Evolutionary conservation across 345 rosid species (phyloP), one percentile per base, ranked within the genome.

Genomic region (Eucalyptus curtisii): DNA sequence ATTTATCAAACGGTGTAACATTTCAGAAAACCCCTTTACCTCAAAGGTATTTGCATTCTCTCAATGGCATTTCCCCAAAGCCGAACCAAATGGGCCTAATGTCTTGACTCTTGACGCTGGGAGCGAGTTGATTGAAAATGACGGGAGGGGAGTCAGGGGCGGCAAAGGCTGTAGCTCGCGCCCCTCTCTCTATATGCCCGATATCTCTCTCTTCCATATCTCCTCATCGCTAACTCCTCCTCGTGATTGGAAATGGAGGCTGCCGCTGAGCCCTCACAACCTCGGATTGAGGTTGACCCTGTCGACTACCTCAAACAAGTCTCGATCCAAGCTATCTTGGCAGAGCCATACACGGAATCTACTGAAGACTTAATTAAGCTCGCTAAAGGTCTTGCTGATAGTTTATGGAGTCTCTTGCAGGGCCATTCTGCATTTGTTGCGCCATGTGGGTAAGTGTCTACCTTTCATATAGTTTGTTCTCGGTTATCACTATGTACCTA

Each of bases 341-440:
- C 94, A 10, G 68, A 61, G 17, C 68, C 50, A 49, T 49, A 52
- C 57, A 95, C 97, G 19, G 95, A 94, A 57, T 95, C 99, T 3
- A 95, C 93, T n/a, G 95, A 92, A 88, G 98, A 95, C 88, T 55
- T 96, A 25, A 94, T 93, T 93, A 93, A 89, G 92, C 88, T 93
- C 45, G 93, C 95, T 1, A 93, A 94, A 85, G 96, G 95, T 90
- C 95, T 96, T 3, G 95, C 96, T 2, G 93, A 96, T 55, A 95
- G 97, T 50, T 88, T 95, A 15, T 94, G 93, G 87, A 89, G 90
- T n/a, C 89, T 94, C 87, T 95, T 96, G 87, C 93, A 88, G 89
- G 98, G 94, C 55, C 96, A 94, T 88, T 93, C 90, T 37, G 93
- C 95, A 42, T 93, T 96, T 64, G 96, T 95, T 40, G 95, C 94